Evolutionary conservation across 2,329 filamentous ascomycete genomes (phyloP), one percentile per base, ranked within the genome.

Genomic region (Geosmithia flava): DNA sequence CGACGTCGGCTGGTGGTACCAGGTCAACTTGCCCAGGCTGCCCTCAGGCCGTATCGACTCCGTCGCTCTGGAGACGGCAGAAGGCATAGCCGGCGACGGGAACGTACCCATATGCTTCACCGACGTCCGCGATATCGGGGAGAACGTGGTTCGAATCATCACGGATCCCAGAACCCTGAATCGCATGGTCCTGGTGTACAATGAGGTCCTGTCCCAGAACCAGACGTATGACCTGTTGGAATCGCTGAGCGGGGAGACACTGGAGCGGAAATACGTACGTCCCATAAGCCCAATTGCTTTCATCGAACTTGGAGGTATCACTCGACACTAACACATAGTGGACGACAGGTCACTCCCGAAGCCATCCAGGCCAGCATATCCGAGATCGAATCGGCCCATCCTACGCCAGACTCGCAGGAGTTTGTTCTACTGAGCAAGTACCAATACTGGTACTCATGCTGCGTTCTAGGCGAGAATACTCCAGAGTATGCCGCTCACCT

Each of bases 1-100:
- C 46, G 76, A 80, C 51, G 68, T 78, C 13, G 76, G 76, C n/a
- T 76, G 65, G 63, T 80, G 76, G 77, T 73, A 75, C 55, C 73
- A 78, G 53, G 53, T 72, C 29, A 60, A 62, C 23, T 29, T 57
- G 2, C 60, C 59, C 0, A 23, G 47, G 19, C 47, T 63, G 0
- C 55, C 59, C 3, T 64, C 61, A 6, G 61, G 59, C 1, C 56
- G 52, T 6, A 17, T 49, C 23, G 71, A 61, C 3, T 54, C 58
- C 0, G 57, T 61, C 2, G 59, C 62, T 19, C 58, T 64, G 33
- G n/a, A n/a, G n/a, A n/a, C n/a, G n/a, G n/a, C n/a, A n/a, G n/a
- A n/a, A n/a, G 58, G 60, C 39, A 63, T 77, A 17, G 58, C 62
- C 20, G 72, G 68, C 2, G 67, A 72, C 50, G 75, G 75, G 0